phyloP scores from a whole-genome alignment of 2,329 filamentous ascomycete species.

The Fusarium sulawesiense region DNA sequence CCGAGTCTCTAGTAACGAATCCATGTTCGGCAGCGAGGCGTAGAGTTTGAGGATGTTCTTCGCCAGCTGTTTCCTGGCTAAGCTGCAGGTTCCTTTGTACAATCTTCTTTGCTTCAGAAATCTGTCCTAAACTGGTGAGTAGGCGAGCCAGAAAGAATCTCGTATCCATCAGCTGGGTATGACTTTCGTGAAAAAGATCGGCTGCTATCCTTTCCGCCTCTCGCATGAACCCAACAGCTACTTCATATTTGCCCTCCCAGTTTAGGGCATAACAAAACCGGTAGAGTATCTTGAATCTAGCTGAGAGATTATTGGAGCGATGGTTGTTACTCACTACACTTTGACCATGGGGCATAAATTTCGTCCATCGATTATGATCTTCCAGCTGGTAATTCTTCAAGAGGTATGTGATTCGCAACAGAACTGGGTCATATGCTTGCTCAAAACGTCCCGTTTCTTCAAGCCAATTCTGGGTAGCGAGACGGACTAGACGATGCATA shows the following conservation, averaged over 20 bases:
- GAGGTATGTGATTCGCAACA: background rate
- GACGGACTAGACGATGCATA: background rate
- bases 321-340: too few species aligned
- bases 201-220: too few species aligned
- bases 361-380: rapidly evolving
- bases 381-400: too few species aligned
- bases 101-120: rapidly evolving
- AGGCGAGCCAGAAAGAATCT: rapidly evolving
- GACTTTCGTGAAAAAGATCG: rapidly evolving
- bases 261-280: rapidly evolving
- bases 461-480: background rate
- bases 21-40: too few species aligned
- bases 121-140: rapidly evolving
- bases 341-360: rapidly evolving
- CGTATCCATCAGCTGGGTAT: rapidly evolving
- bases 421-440: background rate
- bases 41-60: background rate
- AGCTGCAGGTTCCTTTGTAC: rapidly evolving
- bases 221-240: rapidly evolving
- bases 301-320: too few species aligned
- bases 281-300: rapidly evolving
- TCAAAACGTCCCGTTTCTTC: too few species aligned
- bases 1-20: too few species aligned
- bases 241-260: rapidly evolving
- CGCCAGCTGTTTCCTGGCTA: rapidly evolving